phyloP scores from a whole-genome alignment of 192 early-diverging fungal species.

The Podila horticola region DNA sequence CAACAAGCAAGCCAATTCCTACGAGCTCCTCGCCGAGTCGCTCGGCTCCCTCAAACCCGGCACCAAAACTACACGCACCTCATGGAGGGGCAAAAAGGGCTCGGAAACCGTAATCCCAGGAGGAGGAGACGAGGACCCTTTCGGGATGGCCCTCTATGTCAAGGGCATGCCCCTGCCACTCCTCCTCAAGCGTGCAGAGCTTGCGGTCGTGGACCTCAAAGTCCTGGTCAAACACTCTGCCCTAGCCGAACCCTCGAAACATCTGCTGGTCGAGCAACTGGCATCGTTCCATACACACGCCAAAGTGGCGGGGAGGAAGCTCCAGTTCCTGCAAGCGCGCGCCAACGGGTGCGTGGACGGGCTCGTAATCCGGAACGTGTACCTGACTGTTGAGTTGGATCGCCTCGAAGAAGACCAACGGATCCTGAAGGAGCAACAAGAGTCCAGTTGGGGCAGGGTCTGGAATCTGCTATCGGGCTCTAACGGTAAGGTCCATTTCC shows the following conservation, averaged over 20 bases:
- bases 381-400: slow-evolving; percentile 40
- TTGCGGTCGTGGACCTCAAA: slow-evolving; percentile 61
- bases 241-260: slow-evolving; percentile 28
- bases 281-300: slow-evolving; percentile 52
- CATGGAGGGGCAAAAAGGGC: not conserved
- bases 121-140: slow-evolving; percentile 25
- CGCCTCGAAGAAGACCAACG: slow-evolving; percentile 38
- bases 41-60: slow-evolving; percentile 6
- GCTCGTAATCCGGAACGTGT: slow-evolving; percentile 61
- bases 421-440: slow-evolving; percentile 23
- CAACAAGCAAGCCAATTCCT: slow-evolving; percentile 56
- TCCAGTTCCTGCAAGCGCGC: slow-evolving; percentile 59
- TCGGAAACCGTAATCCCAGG: not conserved
- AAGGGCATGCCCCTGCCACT: slow-evolving; percentile 42
- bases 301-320: slow-evolving; percentile 46
- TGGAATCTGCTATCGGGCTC: not conserved
- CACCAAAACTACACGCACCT: not conserved
- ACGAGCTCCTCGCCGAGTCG: slow-evolving; percentile 52
- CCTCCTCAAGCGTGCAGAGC: slow-evolving; percentile 58
- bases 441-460: not conserved
- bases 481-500: not conserved
- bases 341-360: slow-evolving; percentile 62
- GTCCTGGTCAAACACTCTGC: slow-evolving; percentile 60
- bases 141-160: slow-evolving; percentile 16
- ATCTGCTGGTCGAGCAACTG: slow-evolving; percentile 47